These are phyloP conservation scores for Phytophthora multivora DNA, from an alignment of 352 stramenopile genomes.

Conservation along the genomic window DNA sequence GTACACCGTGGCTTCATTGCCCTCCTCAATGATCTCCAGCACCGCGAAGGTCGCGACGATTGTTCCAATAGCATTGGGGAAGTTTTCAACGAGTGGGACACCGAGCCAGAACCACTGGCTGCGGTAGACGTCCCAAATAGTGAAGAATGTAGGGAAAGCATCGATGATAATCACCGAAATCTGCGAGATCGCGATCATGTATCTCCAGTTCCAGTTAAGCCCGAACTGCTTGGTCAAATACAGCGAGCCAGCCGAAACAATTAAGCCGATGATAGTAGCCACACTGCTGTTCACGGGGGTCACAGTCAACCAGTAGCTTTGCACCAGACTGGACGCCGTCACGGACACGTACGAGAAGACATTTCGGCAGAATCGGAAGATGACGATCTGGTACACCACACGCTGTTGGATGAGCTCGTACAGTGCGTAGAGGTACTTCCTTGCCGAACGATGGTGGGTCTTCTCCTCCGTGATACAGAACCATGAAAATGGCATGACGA, in stretches of 20 bases:
- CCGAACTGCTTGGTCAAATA: slow-evolving; percentile 30
- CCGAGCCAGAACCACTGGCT: slow-evolving; percentile 36
- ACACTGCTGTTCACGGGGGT: slow-evolving; percentile 32
- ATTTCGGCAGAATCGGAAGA: slow-evolving; percentile 37
- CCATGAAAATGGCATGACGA: slow-evolving; percentile 33
- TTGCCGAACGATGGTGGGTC: slow-evolving; percentile 12
- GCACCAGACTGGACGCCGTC: slow-evolving; percentile 21
- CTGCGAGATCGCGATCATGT: slow-evolving; percentile 34
- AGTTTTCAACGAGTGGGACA: slow-evolving; percentile 17
- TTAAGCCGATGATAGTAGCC: slow-evolving; percentile 23
- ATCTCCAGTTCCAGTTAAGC: slow-evolving; percentile 40
- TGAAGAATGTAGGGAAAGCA: slow-evolving; percentile 31
- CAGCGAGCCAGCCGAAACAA: slow-evolving; percentile 17
- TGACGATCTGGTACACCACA: slow-evolving; percentile 36
- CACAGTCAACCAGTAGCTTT: slow-evolving; percentile 33
- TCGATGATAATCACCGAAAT: slow-evolving; percentile 37
- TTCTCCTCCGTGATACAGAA: slow-evolving; percentile 40
- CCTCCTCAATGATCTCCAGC: slow-evolving; percentile 42
- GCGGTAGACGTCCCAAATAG: slow-evolving; percentile 33
- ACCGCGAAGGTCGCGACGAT: slow-evolving; percentile 37
- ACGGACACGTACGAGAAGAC: slow-evolving; percentile 33
- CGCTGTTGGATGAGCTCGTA: slow-evolving; percentile 38
- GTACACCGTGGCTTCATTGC: slow-evolving; percentile 43
- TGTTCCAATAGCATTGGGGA: slow-evolving; percentile 29
- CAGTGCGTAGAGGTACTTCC: slow-evolving; percentile 25